A percentile compares a stretch with the other conserved stretches of the same genome.
These are phyloP conservation scores for Colletotrichum sp. DNA, from an alignment of 2,329 filamentous ascomycete genomes.

Conservation along the genomic window DNA sequence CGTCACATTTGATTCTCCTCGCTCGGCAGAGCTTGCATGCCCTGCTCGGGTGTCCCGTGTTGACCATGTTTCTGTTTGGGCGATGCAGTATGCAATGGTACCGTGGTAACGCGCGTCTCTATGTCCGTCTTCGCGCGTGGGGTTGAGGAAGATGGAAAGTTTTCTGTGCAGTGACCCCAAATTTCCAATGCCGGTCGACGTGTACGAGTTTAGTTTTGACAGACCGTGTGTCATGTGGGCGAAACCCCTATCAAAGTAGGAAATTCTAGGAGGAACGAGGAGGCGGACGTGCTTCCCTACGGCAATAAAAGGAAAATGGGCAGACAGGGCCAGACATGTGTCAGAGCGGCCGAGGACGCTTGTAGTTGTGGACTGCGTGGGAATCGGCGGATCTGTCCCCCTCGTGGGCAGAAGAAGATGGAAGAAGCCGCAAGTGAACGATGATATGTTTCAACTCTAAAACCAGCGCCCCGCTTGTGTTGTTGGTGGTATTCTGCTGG, in stretches of 20 bases:
- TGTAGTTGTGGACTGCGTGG: neutral
- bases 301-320: neutral
- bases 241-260: constrained; percentile 4
- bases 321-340: neutral
- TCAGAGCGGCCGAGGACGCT: constrained; percentile 7
- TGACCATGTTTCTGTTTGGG: constrained; percentile 10
- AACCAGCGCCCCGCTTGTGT: constrained; percentile 12
- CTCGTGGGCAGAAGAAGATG: neutral
- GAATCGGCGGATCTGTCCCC: neutral
- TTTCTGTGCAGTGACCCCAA: neutral
- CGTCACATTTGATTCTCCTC: constrained; percentile 40
- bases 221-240: constrained; percentile 2
- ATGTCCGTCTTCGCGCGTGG: neutral
- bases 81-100: neutral
- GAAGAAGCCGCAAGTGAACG: neutral
- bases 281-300: neutral
- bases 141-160: neutral
- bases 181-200: neutral
- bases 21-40: constrained; percentile 32
- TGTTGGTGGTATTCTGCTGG: neutral
- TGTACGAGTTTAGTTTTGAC: neutral
- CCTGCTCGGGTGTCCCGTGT: constrained; percentile 20
- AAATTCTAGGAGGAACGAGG: neutral
- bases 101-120: neutral
- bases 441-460: constrained; percentile 19